A percentile compares a stretch with the other conserved stretches of the same genome.
Conservation (phyloP, 164 flowering plant species). For the Pachysandra terminalis region DNA sequence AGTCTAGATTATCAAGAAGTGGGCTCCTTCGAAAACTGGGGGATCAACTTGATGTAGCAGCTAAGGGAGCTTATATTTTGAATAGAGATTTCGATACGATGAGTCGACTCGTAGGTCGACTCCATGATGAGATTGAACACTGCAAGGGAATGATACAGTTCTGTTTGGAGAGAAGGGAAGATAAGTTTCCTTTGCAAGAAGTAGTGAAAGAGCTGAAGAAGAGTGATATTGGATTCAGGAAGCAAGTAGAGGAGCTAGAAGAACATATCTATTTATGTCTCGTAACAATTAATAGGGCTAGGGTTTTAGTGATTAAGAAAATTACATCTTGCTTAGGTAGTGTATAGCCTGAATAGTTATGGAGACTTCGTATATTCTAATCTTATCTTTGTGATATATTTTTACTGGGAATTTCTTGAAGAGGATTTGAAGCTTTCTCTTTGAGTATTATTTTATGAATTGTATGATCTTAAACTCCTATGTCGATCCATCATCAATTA, state of each 20-base stretch:
- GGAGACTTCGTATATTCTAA: not conserved
- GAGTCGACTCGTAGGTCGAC: slow-evolving; percentile 36
- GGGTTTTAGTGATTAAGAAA: slow-evolving; percentile 45
- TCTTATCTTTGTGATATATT: too few species aligned
- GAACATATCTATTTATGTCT: slow-evolving; percentile 68
- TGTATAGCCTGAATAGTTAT: not conserved
- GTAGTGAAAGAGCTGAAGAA: slow-evolving; percentile 53
- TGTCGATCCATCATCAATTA: too few species aligned
- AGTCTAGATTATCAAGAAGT: slow-evolving; percentile 18
- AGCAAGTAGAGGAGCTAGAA: slow-evolving; percentile 63
- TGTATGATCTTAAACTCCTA: too few species aligned
- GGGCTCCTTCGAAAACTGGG: slow-evolving; percentile 29
- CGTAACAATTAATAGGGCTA: slow-evolving; percentile 57
- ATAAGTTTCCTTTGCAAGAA: slow-evolving; percentile 32
- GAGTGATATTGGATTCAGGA: slow-evolving; percentile 37
- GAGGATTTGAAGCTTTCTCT: too few species aligned
- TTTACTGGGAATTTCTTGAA: too few species aligned
- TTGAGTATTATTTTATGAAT: too few species aligned
- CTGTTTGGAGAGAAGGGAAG: slow-evolving; percentile 47
- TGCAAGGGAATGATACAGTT: slow-evolving; percentile 37
- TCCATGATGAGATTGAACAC: slow-evolving; percentile 52
- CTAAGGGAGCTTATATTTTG: slow-evolving; percentile 53
- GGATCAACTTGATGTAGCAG: slow-evolving; percentile 52
- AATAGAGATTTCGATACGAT: slow-evolving; percentile 53
- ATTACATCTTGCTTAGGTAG: slow-evolving; percentile 19